Evolutionary conservation across 2,329 filamentous ascomycete species (phyloP).

Genomic region (Westerdykella ornata): DNA sequence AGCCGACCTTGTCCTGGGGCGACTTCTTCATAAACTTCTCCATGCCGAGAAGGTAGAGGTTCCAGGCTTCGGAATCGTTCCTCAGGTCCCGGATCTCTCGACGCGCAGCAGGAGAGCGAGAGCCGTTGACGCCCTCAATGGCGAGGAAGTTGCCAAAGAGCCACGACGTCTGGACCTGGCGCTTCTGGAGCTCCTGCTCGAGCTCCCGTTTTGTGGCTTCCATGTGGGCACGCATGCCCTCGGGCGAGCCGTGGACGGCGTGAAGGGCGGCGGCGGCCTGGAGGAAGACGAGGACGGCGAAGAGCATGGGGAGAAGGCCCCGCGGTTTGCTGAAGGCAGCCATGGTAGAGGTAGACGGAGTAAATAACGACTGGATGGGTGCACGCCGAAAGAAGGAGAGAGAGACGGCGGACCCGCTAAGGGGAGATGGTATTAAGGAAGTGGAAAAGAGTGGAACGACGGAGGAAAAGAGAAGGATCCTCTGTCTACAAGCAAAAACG

Average conservation of each 20-base stretch:
- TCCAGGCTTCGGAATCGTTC: slow-evolving; percentile 59
- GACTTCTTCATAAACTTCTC: slow-evolving; percentile 63
- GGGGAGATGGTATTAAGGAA: slow-evolving; percentile 7
- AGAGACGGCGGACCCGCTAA: slow-evolving; percentile 1
- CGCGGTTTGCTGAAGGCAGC: slow-evolving; percentile 32
- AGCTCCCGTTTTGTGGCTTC: slow-evolving; percentile 13
- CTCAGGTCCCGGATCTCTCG: slow-evolving; percentile 62
- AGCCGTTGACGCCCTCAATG: slow-evolving; percentile 25
- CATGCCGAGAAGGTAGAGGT: slow-evolving; percentile 69
- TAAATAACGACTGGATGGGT: slow-evolving; percentile 3
- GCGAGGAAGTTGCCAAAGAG: slow-evolving; percentile 12
- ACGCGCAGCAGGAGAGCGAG: slow-evolving; percentile 40
- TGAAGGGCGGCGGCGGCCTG: slow-evolving; percentile 28
- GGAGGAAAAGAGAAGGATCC: too few species aligned
- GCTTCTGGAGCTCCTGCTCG: slow-evolving; percentile 15
- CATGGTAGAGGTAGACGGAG: slow-evolving; percentile 16
- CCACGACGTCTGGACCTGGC: slow-evolving; percentile 3
- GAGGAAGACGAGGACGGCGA: slow-evolving; percentile 29
- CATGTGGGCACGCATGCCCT: slow-evolving; percentile 19
- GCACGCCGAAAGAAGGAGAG: slow-evolving; percentile 8
- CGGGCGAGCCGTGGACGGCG: slow-evolving; percentile 15
- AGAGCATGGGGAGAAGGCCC: slow-evolving; percentile 28
- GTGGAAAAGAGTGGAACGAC: slow-evolving; percentile 9
- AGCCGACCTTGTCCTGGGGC: slow-evolving; percentile 61
- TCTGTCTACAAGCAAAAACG: too few species aligned